Percentiles rank a stretch among this genome's conserved stretches.
Evolutionary conservation across 768 basidiomycete species (phyloP).

Genomic region (Amanita subjunquillea): DNA sequence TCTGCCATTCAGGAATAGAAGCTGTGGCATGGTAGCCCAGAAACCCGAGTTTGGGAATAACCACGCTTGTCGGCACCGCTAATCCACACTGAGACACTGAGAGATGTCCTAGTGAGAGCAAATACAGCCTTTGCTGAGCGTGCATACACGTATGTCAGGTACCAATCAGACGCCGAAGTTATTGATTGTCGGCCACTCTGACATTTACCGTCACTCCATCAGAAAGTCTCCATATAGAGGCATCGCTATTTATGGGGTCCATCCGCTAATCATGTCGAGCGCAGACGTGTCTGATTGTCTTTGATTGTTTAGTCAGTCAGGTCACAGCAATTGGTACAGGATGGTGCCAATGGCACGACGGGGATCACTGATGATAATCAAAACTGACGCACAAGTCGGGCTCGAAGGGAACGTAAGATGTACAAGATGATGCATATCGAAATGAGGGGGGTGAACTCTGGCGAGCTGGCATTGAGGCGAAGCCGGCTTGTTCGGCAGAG

Average conservation of each 20-base stretch:
- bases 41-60: background rate
- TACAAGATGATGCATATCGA: background rate
- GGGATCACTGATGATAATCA: background rate
- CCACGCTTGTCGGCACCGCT: background rate
- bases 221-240: background rate
- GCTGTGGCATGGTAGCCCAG: background rate
- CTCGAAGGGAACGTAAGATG: background rate
- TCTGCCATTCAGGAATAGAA: background rate
- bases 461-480: background rate
- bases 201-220: background rate
- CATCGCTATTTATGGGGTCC: background rate
- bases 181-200: slow-evolving; percentile 1
- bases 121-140: no score
- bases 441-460: background rate
- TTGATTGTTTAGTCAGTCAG: background rate
- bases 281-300: background rate
- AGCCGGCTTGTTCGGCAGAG: slow-evolving; percentile 1
- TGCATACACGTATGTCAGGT: background rate
- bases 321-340: background rate
- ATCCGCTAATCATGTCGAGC: background rate
- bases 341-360: background rate
- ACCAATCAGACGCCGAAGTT: background rate
- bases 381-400: background rate
- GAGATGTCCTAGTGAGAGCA: no score
- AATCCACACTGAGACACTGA: no score